These are phyloP conservation scores for Talaromyces rugulosus DNA, from an alignment of 2,329 filamentous ascomycete species.

Conservation along the genomic window DNA sequence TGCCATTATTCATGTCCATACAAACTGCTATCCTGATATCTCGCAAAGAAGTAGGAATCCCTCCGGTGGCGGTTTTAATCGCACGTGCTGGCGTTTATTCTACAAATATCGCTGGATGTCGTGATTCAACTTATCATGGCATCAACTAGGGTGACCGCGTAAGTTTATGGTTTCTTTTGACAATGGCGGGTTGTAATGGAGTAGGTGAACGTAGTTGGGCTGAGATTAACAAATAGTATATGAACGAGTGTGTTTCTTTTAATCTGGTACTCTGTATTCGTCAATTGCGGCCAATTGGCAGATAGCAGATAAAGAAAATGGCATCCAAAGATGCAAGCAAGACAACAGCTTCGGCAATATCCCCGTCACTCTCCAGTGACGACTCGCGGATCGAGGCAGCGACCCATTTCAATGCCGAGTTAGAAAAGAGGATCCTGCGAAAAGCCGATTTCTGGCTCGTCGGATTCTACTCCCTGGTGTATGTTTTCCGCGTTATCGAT, in stretches of 20 bases:
- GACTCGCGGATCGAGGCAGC: neutral
- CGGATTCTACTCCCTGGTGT: constrained; percentile 33
- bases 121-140: constrained; percentile 23
- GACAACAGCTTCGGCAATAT: neutral
- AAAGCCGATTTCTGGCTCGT: constrained; percentile 32
- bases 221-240: neutral
- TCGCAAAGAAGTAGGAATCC: neutral
- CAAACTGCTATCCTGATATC: neutral
- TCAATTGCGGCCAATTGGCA: neutral
- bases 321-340: constrained; percentile 2
- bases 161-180: neutral
- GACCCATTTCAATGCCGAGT: constrained; percentile 4
- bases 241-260: neutral
- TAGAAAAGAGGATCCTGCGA: constrained; percentile 27
- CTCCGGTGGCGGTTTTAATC: neutral
- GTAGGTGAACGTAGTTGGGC: neutral
- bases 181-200: neutral
- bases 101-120: constrained; percentile 15
- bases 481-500: constrained; percentile 38
- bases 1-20: neutral
- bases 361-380: neutral
- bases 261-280: neutral
- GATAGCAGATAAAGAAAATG: neutral
- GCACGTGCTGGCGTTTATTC: neutral
- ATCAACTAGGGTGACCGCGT: constrained; percentile 12